Evolutionary conservation across 2,329 filamentous ascomycete species (phyloP), one percentile per base, ranked within the genome.

Genomic region (Sporothrix curviconia): DNA sequence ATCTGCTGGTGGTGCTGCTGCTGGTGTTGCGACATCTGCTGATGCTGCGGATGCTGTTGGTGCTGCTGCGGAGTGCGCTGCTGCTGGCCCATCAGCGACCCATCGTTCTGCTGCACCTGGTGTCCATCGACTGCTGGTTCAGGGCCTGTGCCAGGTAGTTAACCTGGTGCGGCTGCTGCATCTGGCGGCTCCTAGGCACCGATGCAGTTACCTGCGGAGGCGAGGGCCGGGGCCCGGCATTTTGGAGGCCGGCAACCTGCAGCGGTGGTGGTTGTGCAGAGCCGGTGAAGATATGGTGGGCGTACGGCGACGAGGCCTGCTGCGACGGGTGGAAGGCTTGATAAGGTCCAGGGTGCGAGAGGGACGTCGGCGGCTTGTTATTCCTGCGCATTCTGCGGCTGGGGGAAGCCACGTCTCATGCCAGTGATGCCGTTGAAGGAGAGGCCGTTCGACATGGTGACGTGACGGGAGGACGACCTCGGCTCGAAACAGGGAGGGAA

Each of bases 301-400:
- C 47, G 36, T 81, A 82, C 19, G 72, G 65, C 59, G 70, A 71
- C 60, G 79, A 71, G 56, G 76, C 68, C 67, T 59, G 58, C 22
- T 83, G 83, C 59, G 75, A 72, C 62, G 79, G 76, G 55, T 63
- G 62, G 56, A 63, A 63, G 17, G 75, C 66, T 67, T 81, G 79
- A 65, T 83, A 83, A 2, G 79, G 76, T 59, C 79, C 76, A 59
- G 78, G 76, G 64, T 79, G 79, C 61, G 79, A 67, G 30, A 74
- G 74, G 22, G 77, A 76, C 39, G 80, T 77, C 28, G 80, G 79
- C 67, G 83, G 62, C 32, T 64, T 62, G 77, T 81, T 62, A 75
- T 73, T 64, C 77, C n/a, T 78, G 36, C 74, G 71, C 56, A 76
- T 71, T 65, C 73, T 57, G 57, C 47, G 61, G 61, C 54, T 63